Conservation (phyloP, 257 asterid genomes). For the Ballota nigra region DNA sequence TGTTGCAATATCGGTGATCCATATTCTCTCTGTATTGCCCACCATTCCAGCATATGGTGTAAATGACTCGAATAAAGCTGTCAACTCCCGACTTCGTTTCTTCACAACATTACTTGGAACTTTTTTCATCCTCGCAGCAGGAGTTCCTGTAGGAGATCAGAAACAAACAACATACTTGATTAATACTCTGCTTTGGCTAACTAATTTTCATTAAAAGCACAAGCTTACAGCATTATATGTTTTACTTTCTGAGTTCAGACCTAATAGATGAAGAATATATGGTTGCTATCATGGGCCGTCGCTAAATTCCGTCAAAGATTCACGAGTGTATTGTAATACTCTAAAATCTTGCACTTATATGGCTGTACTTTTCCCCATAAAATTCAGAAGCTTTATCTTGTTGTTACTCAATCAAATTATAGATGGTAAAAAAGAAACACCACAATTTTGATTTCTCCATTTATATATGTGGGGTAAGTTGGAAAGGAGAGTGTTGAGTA, state of each 20-base stretch:
- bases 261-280: background rate
- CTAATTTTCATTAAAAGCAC: background rate
- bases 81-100: conserved; percentile 87
- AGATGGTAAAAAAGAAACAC: background rate
- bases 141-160: conserved; percentile 19
- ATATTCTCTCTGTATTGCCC: conserved; percentile 76
- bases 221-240: background rate
- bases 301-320: background rate
- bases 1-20: conserved; percentile 91
- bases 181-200: background rate
- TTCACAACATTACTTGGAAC: conserved; percentile 87
- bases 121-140: conserved; percentile 57
- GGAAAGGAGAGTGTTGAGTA: background rate
- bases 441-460: background rate
- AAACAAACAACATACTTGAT: background rate
- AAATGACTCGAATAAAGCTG: conserved; percentile 78
- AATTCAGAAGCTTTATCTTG: background rate
- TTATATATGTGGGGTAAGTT: background rate
- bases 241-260: background rate
- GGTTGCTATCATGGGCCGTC: background rate
- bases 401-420: background rate
- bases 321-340: background rate
- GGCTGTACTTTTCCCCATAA: background rate
- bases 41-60: conserved; percentile 83
- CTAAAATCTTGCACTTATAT: background rate